phyloP scores from a whole-genome alignment of 345 rosid genomes.

The Bretschneidera sinensis region DNA sequence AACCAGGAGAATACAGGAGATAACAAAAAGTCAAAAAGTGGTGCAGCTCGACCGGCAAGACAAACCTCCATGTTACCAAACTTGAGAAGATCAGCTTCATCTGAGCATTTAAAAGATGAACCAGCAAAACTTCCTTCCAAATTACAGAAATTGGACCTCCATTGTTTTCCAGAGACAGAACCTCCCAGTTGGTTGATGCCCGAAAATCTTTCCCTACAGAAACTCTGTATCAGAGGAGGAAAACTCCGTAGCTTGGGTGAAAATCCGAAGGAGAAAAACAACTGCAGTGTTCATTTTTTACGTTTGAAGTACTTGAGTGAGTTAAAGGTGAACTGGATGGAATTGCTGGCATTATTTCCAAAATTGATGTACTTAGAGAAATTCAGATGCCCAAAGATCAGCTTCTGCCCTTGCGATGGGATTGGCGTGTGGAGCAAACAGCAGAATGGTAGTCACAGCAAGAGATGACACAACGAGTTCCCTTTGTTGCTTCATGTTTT shows the following conservation, averaged over 20 bases:
- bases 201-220: conserved; percentile 4
- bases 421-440: conserved; percentile 28
- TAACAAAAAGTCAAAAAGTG: not conserved
- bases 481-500: not conserved
- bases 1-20: not conserved
- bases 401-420: conserved; percentile 35
- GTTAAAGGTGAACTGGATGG: conserved; percentile 29
- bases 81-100: too few species aligned
- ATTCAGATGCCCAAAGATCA: conserved; percentile 31
- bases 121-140: conserved; percentile 11
- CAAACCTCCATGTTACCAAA: too few species aligned
- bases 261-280: not conserved
- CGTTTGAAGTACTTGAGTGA: conserved; percentile 42
- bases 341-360: conserved; percentile 26
- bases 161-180: conserved; percentile 16
- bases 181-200: conserved; percentile 27
- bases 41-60: not conserved
- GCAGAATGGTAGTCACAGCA: not conserved
- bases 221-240: conserved; percentile 38
- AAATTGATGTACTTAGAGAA: conserved; percentile 26
- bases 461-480: not conserved
- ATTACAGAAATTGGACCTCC: conserved; percentile 35
- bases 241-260: conserved; percentile 15
- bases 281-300: conserved; percentile 22
- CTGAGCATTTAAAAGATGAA: not conserved